Conservation (phyloP, 2,329 filamentous ascomycete species). For the Microdochium nivale region DNA sequence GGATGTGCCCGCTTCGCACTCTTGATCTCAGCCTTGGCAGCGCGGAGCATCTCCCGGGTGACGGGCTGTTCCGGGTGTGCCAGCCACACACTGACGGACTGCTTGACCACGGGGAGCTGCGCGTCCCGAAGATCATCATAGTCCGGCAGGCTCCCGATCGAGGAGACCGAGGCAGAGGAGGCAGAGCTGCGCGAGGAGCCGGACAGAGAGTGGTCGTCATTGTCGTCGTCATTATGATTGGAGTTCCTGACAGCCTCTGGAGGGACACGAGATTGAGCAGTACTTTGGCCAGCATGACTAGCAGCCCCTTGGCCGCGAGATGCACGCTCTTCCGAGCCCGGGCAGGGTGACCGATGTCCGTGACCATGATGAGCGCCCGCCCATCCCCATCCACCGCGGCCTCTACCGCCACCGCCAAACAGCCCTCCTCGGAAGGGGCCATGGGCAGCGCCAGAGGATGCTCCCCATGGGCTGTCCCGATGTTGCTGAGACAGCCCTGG, state of each 20-base stretch:
- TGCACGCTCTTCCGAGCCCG: too few species aligned
- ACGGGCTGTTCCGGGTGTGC: conserved; percentile 38
- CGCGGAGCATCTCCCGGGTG: conserved; percentile 33
- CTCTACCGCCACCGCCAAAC: too few species aligned
- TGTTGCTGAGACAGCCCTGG: not conserved
- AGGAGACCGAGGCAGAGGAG: conserved; percentile 24
- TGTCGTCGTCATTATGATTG: not conserved
- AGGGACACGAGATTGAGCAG: not conserved
- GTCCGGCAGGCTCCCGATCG: conserved; percentile 44
- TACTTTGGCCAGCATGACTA: not conserved
- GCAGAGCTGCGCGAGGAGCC: conserved; percentile 25
- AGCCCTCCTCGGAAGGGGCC: too few species aligned
- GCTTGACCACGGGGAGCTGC: conserved; percentile 37
- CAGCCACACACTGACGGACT: conserved; percentile 39
- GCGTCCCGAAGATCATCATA: conserved; percentile 39
- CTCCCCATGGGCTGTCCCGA: not conserved
- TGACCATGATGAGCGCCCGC: too few species aligned
- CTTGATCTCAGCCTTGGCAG: conserved; percentile 34
- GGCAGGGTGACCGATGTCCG: too few species aligned
- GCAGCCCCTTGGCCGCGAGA: too few species aligned
- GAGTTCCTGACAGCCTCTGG: not conserved
- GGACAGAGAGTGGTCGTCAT: conserved; percentile 22
- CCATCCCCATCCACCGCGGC: too few species aligned
- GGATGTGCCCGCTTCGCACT: conserved; percentile 17
- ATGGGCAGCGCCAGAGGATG: too few species aligned